Base-by-base conservation (phyloP, 2,329 filamentous ascomycete species). In the Diaporthe citriasiana region DNA sequence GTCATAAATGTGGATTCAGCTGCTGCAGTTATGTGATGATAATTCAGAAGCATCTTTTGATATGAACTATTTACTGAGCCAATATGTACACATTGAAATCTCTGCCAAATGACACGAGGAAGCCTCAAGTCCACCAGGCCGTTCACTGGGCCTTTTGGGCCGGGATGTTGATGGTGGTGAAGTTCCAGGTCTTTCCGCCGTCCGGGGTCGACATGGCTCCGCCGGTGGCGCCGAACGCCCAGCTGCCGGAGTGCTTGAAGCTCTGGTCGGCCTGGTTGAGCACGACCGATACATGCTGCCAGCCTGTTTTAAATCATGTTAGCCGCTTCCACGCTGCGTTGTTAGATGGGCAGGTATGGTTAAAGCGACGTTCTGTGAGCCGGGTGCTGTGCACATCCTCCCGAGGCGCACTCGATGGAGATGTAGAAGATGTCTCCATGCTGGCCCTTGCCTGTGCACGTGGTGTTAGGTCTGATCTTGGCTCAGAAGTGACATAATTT, bases 341-440 rank as follows among this genome's bases (percentile, higher is more conserved):
- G 19, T 40, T 0, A 4, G 4, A 13, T 22, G 13, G 38, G 38
- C 42, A 1, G 15, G 15, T 45, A 22, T 0, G 22, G 25, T 45
- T 4, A 9, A 4, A 27, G 17, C 25, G 9, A 65, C 59, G 10
- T 65, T 50, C 59, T 50, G 59, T 50, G 42, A 19, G 59, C 59
- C n/a, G 59, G 59, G 42, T 47, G 40, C 25, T 45, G 17, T 40
- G 59, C 42, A n/a, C 59, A 65, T 8, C 9, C 10, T 19, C 59
- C 59, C 19, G 59, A 65, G 6, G 59, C 59, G 25, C 59, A 65
- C 42, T 65, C 59, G 27, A 65, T 65, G 19, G 59, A 65, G 42
- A 65, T 50, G 42, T 65, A 65, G 59, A 65, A 65, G 17, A 50
- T 65, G 19, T 65, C 27, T 50, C 59, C 59, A 10, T 65, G 59